Conservation (phyloP, 202 grass and related monocot genomes). For the Eragrostis tef region DNA sequence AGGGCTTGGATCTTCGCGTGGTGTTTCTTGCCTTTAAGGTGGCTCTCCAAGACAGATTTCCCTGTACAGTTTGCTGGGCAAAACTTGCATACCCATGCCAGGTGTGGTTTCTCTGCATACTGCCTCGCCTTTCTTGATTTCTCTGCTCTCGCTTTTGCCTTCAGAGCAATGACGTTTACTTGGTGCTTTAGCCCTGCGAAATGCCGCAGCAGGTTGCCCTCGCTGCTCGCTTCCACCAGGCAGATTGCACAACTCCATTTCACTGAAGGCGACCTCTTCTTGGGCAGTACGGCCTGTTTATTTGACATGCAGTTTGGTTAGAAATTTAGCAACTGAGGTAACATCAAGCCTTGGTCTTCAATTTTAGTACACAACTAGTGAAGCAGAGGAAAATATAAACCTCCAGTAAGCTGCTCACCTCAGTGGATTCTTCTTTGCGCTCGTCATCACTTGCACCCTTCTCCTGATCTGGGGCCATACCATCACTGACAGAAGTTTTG, state of each 20-base stretch:
- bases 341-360: background rate
- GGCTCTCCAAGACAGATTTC: constrained; percentile 20
- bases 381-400: no score
- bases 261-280: background rate
- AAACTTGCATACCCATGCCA: constrained; percentile 16
- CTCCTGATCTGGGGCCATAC: no score
- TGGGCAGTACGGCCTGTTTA: background rate
- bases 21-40: constrained; percentile 40
- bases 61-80: constrained; percentile 32
- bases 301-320: constrained; percentile 25
- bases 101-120: background rate
- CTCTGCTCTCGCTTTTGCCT: constrained; percentile 1
- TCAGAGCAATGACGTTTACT: background rate
- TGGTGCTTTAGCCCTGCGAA: constrained; percentile 42
- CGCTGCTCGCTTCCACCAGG: constrained; percentile 10
- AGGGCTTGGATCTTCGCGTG: constrained; percentile 31
- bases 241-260: constrained; percentile 49
- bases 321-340: background rate
- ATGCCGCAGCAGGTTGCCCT: constrained; percentile 36
- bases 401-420: no score
- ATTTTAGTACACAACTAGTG: constrained; percentile 4
- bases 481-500: no score
- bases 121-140: constrained; percentile 16
- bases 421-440: no score
- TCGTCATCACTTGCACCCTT: no score